Conservation (phyloP, 164 flowering plant genomes). For the Berberis vulgaris region DNA sequence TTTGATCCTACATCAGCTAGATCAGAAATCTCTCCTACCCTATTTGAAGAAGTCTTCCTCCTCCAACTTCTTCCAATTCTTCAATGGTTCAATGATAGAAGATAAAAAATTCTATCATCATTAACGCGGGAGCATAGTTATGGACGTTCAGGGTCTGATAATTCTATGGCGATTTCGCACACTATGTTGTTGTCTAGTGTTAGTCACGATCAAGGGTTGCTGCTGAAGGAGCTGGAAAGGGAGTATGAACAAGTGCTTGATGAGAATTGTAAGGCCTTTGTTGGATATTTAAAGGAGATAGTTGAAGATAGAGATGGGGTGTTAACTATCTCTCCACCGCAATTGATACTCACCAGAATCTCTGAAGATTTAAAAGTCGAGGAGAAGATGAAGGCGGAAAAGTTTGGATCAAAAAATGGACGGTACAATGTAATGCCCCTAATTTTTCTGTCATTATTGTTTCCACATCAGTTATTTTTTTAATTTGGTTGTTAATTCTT, state of each 20-base stretch:
- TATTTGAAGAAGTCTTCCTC: constrained; percentile 55
- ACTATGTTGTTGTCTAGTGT: constrained; percentile 38
- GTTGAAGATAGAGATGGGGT: constrained; percentile 22
- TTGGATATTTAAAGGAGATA: constrained; percentile 36
- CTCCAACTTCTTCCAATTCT: constrained; percentile 39
- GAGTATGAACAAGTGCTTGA: constrained; percentile 48
- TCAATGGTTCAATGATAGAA: constrained; percentile 33
- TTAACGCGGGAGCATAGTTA: constrained; percentile 1
- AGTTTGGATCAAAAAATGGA: constrained; percentile 23
- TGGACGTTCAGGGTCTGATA: constrained; percentile 10
- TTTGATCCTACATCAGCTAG: constrained; percentile 44
- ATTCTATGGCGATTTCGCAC: constrained; percentile 19
- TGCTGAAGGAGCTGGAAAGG: constrained; percentile 51
- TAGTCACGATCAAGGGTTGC: constrained; percentile 36
- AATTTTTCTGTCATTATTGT: background rate
- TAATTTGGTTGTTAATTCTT: background rate
- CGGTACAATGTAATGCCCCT: constrained; percentile 59
- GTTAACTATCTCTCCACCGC: constrained; percentile 23
- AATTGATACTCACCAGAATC: constrained; percentile 14
- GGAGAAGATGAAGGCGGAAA: constrained; percentile 14
- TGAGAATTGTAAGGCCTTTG: constrained; percentile 44
- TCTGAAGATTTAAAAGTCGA: constrained; percentile 5
- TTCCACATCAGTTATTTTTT: background rate
- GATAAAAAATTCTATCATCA: constrained; percentile 29
- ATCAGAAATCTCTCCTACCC: constrained; percentile 40